Percentiles rank a stretch among this genome's conserved stretches.
Evolutionary conservation across 2,329 filamentous ascomycete species (phyloP).

Genomic region (Tetracladium maxilliforme): DNA sequence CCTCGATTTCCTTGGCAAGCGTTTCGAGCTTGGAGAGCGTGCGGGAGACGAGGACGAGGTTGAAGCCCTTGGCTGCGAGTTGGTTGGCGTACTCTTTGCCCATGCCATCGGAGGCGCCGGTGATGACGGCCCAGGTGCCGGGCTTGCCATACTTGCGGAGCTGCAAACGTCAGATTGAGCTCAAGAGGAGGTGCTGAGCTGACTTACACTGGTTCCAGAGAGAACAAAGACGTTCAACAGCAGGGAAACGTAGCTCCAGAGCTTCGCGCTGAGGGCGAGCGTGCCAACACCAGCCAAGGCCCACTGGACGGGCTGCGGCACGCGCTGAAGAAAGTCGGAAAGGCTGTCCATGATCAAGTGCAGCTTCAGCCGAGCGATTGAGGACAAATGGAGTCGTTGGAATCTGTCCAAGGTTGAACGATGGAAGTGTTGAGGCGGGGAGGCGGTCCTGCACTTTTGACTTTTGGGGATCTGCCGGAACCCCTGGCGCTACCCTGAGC

Average conservation of each 20-base stretch:
- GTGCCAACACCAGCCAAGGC: slow-evolving; percentile 40
- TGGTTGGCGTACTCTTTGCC: slow-evolving; percentile 93
- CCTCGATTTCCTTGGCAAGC: slow-evolving; percentile 60
- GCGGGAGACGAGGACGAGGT: slow-evolving; percentile 85
- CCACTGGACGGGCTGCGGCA: slow-evolving; percentile 30
- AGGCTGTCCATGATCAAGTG: too few relatives aligned
- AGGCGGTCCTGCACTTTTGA: too few relatives aligned
- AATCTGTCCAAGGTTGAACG: too few relatives aligned
- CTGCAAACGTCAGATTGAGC: slow-evolving; percentile 26
- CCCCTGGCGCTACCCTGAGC: too few relatives aligned
- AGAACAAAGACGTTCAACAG: slow-evolving; percentile 56
- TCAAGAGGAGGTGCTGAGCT: background rate
- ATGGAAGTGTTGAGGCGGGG: too few relatives aligned
- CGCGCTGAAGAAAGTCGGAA: slow-evolving; percentile 16
- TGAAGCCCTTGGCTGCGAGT: slow-evolving; percentile 84
- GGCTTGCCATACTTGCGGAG: slow-evolving; percentile 81
- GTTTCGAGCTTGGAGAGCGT: slow-evolving; percentile 81
- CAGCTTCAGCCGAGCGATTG: too few relatives aligned
- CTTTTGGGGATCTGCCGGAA: too few relatives aligned
- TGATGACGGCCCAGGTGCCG: slow-evolving; percentile 88
- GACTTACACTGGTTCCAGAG: slow-evolving; percentile 41
- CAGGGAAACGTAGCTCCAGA: slow-evolving; percentile 43
- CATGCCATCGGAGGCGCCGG: slow-evolving; percentile 88
- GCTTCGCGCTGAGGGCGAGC: slow-evolving; percentile 38
- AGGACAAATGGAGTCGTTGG: too few relatives aligned